phyloP scores from a whole-genome alignment of 805 yeast genomes.

The Dipodascus geniculatus region DNA sequence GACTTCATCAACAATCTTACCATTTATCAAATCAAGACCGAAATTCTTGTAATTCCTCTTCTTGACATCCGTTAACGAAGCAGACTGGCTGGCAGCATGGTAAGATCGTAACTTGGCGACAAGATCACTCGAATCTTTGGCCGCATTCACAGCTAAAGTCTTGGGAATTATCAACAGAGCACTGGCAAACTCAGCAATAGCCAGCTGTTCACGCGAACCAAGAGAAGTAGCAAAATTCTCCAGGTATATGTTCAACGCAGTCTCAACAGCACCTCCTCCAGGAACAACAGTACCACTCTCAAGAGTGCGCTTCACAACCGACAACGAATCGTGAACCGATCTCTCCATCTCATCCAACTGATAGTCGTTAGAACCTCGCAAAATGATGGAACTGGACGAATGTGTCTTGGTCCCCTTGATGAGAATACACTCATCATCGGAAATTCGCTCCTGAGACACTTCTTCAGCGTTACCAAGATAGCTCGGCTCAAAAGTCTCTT shows the following conservation, averaged over 20 bases:
- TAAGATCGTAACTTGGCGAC: conserved; percentile 92
- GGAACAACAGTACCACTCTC: conserved; percentile 94
- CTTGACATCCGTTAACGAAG: conserved; percentile 71
- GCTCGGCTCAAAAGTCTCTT: conserved; percentile 77
- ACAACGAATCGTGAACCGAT: conserved; percentile 85
- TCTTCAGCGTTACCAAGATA: conserved; percentile 84
- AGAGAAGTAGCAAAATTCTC: conserved; percentile 97
- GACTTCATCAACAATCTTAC: conserved; percentile 81
- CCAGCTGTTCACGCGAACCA: conserved; percentile 94
- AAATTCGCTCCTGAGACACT: conserved; percentile 79
- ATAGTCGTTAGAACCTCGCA: conserved; percentile 91
- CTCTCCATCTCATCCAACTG: conserved; percentile 98
- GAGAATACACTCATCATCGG: conserved; percentile 94
- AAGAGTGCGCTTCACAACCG: conserved; percentile 90
- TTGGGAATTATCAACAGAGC: conserved; percentile 88
- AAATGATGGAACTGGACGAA: conserved; percentile 79
- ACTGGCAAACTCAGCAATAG: conserved; percentile 93
- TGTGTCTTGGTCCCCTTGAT: conserved; percentile 85
- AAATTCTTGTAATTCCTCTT: conserved; percentile 79
- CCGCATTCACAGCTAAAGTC: conserved; percentile 94
- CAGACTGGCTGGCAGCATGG: conserved; percentile 89
- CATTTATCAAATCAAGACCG: conserved; percentile 85
- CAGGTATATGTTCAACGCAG: conserved; percentile 86
- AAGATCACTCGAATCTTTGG: conserved; percentile 89
- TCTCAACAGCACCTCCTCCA: conserved; percentile 99